Evolutionary conservation across 345 rosid genomes (phyloP).

Genomic region (Gossypium stocksii): DNA sequence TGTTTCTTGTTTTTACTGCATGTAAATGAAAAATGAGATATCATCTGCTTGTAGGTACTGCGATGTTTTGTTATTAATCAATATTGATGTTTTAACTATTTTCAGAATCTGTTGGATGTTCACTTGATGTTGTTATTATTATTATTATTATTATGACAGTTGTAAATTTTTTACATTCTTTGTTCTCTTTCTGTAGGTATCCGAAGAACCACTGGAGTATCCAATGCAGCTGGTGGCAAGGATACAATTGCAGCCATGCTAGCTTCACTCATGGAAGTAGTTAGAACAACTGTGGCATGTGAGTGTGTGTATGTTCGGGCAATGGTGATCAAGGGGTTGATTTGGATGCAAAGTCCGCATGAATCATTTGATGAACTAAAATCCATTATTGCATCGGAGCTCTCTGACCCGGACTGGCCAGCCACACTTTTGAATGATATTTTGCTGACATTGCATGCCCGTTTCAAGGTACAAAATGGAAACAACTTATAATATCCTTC

Average conservation of each 20-base stretch:
- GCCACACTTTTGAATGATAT: constrained; percentile 88
- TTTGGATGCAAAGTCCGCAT: constrained; percentile 98
- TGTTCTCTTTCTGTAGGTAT: constrained; percentile 39
- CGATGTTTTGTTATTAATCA: not conserved
- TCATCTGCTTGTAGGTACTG: not conserved
- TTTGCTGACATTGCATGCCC: constrained; percentile 98
- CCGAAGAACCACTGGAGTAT: constrained; percentile 58
- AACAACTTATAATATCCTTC: not conserved
- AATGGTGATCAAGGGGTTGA: constrained; percentile 98
- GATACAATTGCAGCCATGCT: constrained; percentile 87
- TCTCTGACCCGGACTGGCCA: constrained; percentile 98
- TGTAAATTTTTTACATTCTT: not conserved
- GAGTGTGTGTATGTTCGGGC: constrained; percentile 98
- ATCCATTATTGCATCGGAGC: constrained; percentile 96
- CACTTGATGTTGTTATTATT: not conserved
- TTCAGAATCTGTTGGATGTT: not conserved
- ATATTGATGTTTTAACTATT: not conserved
- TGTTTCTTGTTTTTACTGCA: not conserved
- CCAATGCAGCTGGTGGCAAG: constrained; percentile 63
- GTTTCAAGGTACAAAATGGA: constrained; percentile 70
- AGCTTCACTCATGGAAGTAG: constrained; percentile 97
- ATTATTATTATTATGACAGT: not conserved
- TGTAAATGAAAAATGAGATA: not conserved
- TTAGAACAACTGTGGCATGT: constrained; percentile 97
- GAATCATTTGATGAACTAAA: constrained; percentile 91